Base-by-base conservation (phyloP, 2,329 filamentous ascomycete species). In the Calycina marina region DNA sequence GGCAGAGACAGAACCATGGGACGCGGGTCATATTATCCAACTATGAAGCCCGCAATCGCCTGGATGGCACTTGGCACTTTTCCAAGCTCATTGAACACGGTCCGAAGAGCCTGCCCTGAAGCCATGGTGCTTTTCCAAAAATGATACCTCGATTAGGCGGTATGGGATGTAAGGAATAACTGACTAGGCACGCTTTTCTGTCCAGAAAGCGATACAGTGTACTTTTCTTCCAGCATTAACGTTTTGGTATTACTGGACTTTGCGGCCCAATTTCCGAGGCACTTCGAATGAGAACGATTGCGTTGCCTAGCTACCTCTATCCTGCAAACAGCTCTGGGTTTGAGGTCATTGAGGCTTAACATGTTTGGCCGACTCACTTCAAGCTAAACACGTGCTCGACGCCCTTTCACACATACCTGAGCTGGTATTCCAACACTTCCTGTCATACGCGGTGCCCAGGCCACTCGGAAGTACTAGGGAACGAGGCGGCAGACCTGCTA, bases 151-250 rank as follows among this genome's bases (percentile, higher is more conserved):
- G 30, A 25, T 11, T 32, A 11, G 18, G 20, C 15, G 14, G 22
- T 32, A 4, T 32, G 20, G 30, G 30, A 32, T 14, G 14, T 32
- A 14, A 18, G 22, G 13, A 25, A 32, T 12, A 32, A 25, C 17
- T 11, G 13, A 5, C 17, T 24, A 12, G 20, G 18, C 10, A 32
- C 20, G 15, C 13, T n/a, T 12, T 25, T 24, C 4, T 14, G 20
- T 25, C 30, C 18, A 25, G 6, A 32, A 8, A n/a, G 12, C 5
- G 30, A 32, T 24, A 18, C 25, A 8, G 15, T 32, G 5, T 32
- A 25, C 20, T 25, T 32, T 14, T 25, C 30, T 9, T 22, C 25
- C 11, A 11, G 25, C 14, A 17, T 25, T 15, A 24, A 32, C 17
- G 16, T 14, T n/a, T 9, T 16, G 12, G 4, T 32, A 14, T 22